phyloP scores from a whole-genome alignment of 1,139 yeast genomes.

The Groenewaldozyma sp. region DNA sequence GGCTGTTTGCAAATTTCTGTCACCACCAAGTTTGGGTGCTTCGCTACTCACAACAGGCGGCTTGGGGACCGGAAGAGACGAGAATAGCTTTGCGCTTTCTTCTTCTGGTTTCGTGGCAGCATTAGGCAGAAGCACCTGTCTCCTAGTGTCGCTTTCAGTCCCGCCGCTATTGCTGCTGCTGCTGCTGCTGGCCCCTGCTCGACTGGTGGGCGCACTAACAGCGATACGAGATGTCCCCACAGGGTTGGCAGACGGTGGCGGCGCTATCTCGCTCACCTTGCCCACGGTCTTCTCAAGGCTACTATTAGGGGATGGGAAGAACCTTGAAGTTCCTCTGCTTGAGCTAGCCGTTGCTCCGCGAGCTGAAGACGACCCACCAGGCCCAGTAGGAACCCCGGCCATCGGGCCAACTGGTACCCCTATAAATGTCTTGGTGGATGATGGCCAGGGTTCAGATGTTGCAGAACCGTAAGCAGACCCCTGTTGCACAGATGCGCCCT shows the following conservation, averaged over 20 bases:
- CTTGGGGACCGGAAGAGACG: background rate
- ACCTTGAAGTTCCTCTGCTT: conserved; percentile 13
- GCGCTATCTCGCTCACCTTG: background rate
- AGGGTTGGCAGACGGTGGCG: background rate
- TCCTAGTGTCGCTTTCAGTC: background rate
- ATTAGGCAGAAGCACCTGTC: background rate
- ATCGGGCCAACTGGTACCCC: no score
- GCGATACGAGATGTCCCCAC: background rate
- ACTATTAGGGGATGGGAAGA: conserved; percentile 13
- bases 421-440: background rate
- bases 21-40: background rate
- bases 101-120: background rate
- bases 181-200: background rate
- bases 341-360: background rate
- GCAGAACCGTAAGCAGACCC: no score
- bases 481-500: no score
- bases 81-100: background rate
- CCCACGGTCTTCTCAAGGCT: no score
- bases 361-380: background rate
- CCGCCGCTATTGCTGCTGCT: background rate
- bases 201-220: background rate
- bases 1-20: background rate
- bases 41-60: background rate
- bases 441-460: background rate
- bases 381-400: conserved; percentile 1